Conservation (phyloP, 2,329 filamentous ascomycete genomes). For the Claviceps humidiphila region DNA sequence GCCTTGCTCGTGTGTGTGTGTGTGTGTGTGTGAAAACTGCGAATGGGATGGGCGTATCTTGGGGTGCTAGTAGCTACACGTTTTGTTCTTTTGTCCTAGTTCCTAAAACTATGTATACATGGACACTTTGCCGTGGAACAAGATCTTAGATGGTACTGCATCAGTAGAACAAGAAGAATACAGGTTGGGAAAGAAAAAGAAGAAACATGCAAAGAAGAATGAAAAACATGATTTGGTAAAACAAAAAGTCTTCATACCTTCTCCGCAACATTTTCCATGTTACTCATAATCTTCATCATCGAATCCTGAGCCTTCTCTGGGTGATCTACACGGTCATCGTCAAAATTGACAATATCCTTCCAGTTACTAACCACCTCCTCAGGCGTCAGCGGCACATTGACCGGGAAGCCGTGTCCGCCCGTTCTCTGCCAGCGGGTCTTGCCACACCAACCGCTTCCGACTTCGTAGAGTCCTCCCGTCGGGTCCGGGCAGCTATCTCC, state of each 20-base stretch:
- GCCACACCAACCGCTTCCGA: conserved; percentile 86
- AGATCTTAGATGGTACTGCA: background rate
- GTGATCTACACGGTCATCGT: conserved; percentile 76
- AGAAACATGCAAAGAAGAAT: background rate
- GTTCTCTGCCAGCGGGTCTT: conserved; percentile 90
- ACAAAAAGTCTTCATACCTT: conserved; percentile 39
- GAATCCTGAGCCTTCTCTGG: conserved; percentile 68
- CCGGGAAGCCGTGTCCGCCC: conserved; percentile 80
- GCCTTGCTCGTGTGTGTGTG: too few relatives aligned
- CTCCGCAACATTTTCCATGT: conserved; percentile 65
- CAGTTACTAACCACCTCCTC: conserved; percentile 69
- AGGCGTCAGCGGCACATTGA: conserved; percentile 70
- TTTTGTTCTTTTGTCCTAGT: conserved; percentile 6
- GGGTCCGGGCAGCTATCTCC: conserved; percentile 77
- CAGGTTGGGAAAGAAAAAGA: conserved; percentile 5
- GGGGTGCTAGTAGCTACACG: background rate
- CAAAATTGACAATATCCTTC: conserved; percentile 73
- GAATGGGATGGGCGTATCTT: background rate
- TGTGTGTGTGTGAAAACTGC: too few relatives aligned
- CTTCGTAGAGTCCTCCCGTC: conserved; percentile 84
- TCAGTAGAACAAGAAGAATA: conserved; percentile 1
- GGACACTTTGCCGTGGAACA: background rate
- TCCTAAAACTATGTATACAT: conserved; percentile 10
- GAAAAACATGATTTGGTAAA: background rate
- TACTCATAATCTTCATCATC: conserved; percentile 63